These are phyloP conservation scores for Saccharomyces jurei DNA, from an alignment of 805 yeast genomes.

Conservation along the genomic window DNA sequence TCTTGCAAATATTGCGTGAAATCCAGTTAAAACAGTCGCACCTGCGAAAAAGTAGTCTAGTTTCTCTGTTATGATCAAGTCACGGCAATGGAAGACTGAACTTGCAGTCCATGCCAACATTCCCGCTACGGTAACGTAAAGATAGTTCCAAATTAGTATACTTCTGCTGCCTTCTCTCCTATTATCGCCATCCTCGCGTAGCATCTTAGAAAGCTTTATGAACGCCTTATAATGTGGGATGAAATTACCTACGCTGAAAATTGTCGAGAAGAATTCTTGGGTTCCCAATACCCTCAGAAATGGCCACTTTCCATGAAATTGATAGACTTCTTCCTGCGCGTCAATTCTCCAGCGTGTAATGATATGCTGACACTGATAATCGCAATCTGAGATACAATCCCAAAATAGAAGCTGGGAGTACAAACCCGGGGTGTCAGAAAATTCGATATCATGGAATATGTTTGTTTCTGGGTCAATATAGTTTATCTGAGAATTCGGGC, in stretches of 20 bases:
- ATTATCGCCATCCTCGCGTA: slow-evolving; percentile 8
- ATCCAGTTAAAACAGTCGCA: slow-evolving; percentile 71
- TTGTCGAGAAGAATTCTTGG: slow-evolving; percentile 75
- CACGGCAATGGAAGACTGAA: slow-evolving; percentile 82
- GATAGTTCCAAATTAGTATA: slow-evolving; percentile 18
- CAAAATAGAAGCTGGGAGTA: slow-evolving; percentile 46
- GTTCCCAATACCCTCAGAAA: slow-evolving; percentile 67
- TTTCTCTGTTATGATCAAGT: slow-evolving; percentile 68
- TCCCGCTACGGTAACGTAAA: slow-evolving; percentile 48
- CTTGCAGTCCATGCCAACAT: slow-evolving; percentile 86
- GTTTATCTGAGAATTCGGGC: slow-evolving; percentile 14
- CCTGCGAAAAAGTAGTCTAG: slow-evolving; percentile 92
- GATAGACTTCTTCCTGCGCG: slow-evolving; percentile 50
- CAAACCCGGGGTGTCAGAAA: slow-evolving; percentile 27
- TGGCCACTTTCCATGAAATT: slow-evolving; percentile 98
- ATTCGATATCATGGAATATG: slow-evolving; percentile 15
- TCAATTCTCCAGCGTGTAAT: slow-evolving; percentile 50
- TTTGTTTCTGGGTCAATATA: slow-evolving; percentile 23
- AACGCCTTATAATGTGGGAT: slow-evolving; percentile 53
- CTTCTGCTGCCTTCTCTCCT: slow-evolving; percentile 3
- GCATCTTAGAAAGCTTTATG: slow-evolving; percentile 25
- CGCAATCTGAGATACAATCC: slow-evolving; percentile 78
- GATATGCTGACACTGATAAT: slow-evolving; percentile 81
- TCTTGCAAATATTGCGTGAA: slow-evolving; percentile 59
- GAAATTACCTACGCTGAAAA: slow-evolving; percentile 69